Conservation (phyloP, 106 monocot genomes). For the Hemerocallis citrina region DNA sequence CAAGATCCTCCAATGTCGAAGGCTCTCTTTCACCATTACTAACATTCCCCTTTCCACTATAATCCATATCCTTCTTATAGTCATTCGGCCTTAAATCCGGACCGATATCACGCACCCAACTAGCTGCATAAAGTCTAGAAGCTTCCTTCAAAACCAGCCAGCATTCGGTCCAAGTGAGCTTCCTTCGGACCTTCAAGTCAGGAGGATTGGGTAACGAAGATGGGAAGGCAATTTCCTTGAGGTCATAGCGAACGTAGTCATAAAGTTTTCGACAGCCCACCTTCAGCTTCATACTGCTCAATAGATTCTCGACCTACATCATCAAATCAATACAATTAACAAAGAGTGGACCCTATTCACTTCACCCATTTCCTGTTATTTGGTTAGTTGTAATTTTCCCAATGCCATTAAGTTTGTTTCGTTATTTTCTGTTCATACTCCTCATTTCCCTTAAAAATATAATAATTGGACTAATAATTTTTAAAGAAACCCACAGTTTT, state of each 20-base stretch:
- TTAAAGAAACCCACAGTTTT: no score
- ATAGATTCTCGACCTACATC: background rate
- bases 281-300: constrained; percentile 45
- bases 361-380: no score
- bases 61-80: constrained; percentile 1
- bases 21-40: constrained; percentile 3
- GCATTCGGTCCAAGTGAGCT: constrained; percentile 47
- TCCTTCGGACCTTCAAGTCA: constrained; percentile 30
- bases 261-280: constrained; percentile 51
- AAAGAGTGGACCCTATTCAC: no score
- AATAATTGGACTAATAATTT: no score
- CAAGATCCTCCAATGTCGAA: constrained; percentile 30
- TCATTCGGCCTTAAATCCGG: constrained; percentile 29
- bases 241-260: constrained; percentile 65
- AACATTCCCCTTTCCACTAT: background rate
- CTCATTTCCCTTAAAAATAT: no score
- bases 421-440: no score
- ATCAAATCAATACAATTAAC: no score
- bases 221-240: constrained; percentile 87
- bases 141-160: constrained; percentile 62
- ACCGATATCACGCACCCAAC: constrained; percentile 64
- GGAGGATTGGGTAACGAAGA: constrained; percentile 87
- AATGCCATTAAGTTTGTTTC: no score
- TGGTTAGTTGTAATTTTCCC: no score
- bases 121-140: constrained; percentile 59